Evolutionary conservation across 331 rosid genomes (phyloP).

Genomic region (Acacia pycnantha): DNA sequence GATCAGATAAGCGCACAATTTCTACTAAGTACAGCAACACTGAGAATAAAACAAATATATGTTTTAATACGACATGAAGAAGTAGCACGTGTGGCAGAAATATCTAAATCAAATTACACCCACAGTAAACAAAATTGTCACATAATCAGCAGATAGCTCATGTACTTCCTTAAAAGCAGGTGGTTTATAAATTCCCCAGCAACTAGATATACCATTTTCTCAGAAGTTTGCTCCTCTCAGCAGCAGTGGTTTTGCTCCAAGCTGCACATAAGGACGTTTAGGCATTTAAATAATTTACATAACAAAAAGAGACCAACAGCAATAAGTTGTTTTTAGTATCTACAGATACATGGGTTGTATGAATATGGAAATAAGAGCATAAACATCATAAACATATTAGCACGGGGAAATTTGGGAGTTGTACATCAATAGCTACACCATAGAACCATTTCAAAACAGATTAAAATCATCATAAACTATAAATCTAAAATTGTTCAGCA

Average conservation of each 20-base stretch:
- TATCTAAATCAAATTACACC: not conserved
- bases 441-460: constrained; percentile 16
- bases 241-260: constrained; percentile 89
- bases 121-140: not conserved
- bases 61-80: not conserved
- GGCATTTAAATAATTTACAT: constrained; percentile 15
- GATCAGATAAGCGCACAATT: not conserved
- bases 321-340: not conserved
- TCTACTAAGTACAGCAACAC: not conserved
- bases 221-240: constrained; percentile 78
- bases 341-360: not conserved
- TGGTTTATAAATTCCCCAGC: constrained; percentile 22
- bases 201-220: constrained; percentile 73
- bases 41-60: not conserved
- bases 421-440: not conserved
- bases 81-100: not conserved
- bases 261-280: constrained; percentile 49
- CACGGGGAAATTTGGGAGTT: not conserved
- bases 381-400: constrained; percentile 16
- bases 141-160: constrained; percentile 2
- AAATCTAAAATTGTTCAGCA: not conserved
- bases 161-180: constrained; percentile 23
- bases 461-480: not conserved
- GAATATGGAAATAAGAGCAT: constrained; percentile 9
- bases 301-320: constrained; percentile 19